These are phyloP conservation scores for Talaromyces sp. DNA, from an alignment of 2,329 filamentous ascomycete species.

Conservation along the genomic window DNA sequence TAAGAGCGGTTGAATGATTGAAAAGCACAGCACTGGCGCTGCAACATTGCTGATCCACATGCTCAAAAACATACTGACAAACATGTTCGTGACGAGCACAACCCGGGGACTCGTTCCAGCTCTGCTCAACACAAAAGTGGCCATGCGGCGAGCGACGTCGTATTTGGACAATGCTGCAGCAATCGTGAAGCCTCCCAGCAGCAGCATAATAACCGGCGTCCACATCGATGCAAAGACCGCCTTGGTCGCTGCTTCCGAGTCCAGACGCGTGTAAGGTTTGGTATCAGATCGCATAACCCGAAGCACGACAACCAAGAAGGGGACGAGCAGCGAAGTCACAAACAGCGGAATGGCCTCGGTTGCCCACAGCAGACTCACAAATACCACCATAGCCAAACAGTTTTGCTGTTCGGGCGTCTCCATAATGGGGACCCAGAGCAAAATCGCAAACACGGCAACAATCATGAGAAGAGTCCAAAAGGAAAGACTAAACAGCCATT, in stretches of 20 bases:
- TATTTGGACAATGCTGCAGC: slow-evolving; percentile 94
- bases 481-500: slow-evolving; percentile 77
- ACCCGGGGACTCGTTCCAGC: slow-evolving; percentile 85
- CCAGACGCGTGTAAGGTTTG: slow-evolving; percentile 63
- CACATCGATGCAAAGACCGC: slow-evolving; percentile 96
- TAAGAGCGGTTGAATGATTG: slow-evolving; percentile 94
- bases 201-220: slow-evolving; percentile 97
- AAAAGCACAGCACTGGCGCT: slow-evolving; percentile 93
- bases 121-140: slow-evolving; percentile 92
- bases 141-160: slow-evolving; percentile 95
- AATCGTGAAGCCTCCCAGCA: slow-evolving; percentile 92
- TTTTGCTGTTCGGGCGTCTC: slow-evolving; percentile 87
- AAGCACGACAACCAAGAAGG: slow-evolving; percentile 84
- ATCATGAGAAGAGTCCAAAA: slow-evolving; percentile 71
- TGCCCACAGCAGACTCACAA: slow-evolving; percentile 92
- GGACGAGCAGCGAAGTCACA: slow-evolving; percentile 88
- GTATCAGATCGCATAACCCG: slow-evolving; percentile 76
- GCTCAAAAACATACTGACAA: slow-evolving; percentile 92
- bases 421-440: slow-evolving; percentile 78
- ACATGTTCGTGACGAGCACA: slow-evolving; percentile 96
- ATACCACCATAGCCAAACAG: slow-evolving; percentile 86
- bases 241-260: slow-evolving; percentile 72
- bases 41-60: slow-evolving; percentile 99
- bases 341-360: slow-evolving; percentile 97
- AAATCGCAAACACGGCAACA: slow-evolving; percentile 64